Base-by-base conservation (phyloP, 2,329 filamentous ascomycete species). In the Orbilia quercus region DNA sequence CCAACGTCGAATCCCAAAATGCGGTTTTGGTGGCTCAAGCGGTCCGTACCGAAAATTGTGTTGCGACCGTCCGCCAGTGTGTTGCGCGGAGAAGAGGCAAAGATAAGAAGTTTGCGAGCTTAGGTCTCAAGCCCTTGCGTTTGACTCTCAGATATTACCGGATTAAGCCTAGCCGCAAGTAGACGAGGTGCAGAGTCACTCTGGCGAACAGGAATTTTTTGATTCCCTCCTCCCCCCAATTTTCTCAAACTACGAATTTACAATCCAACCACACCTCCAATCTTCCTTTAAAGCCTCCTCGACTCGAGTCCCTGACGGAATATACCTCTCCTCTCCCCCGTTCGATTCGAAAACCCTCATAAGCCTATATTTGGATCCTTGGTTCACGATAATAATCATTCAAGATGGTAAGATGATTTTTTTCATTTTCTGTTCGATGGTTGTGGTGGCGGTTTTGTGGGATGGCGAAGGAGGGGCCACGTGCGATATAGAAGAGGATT, bases 341-440 rank as follows among this genome's bases (percentile, higher is more conserved):
- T 18, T 57, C 31, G 54, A 60, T 48, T 44, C 63, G 54, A 67
- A 58, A 9, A 31, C 28, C n/a, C 28, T 40, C 31, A 51, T n/a
- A 28, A 7, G 47, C 28, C 9, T 31, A 20, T 62, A 20, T 62
- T 63, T 63, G 34, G 31, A 53, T 31, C 44, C 42, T 57, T 47
- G 47, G 31, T 4, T 55, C 48, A 44, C 66, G 57, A 63, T 44
- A 63, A 55, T 34, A 23, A 59, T 58, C 51, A 55, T 38, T 58
- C 66, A 71, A 51, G 14, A 71, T 71, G 66, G 66, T 71, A 71
- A 71, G 66, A 42, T 40, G 58, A 64, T 18, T 44, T 53, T 63
- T 58, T 50, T 63, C 45, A 45, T 63, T 58, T 50, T 63, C 28
- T 31, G 4, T 36, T 38, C 31, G 66, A 58, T 64, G 40, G 42